Evolutionary conservation across 2,329 filamentous ascomycete species (phyloP).

Genomic region (Arthrobotrys conoides): DNA sequence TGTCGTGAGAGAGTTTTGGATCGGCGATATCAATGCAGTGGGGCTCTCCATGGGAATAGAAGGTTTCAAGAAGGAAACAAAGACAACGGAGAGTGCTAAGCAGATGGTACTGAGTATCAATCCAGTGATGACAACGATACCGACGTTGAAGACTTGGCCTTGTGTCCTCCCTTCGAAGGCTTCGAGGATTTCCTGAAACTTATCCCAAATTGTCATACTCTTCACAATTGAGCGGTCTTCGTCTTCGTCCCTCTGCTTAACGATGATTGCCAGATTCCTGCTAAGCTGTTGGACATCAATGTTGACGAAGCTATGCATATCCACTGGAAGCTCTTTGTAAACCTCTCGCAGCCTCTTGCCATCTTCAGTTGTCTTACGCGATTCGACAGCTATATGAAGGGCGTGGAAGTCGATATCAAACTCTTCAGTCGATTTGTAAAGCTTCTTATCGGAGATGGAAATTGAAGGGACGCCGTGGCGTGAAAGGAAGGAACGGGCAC

Average conservation of each 20-base stretch:
- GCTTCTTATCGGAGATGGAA: constrained; percentile 69
- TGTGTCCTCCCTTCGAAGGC: constrained; percentile 20
- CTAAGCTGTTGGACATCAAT: constrained; percentile 73
- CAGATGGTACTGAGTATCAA: constrained; percentile 40
- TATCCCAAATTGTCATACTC: constrained; percentile 28
- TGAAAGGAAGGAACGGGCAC: constrained; percentile 70
- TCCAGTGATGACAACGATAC: constrained; percentile 9
- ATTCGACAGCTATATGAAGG: constrained; percentile 70
- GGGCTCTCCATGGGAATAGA: background rate
- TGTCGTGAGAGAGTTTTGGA: constrained; percentile 24
- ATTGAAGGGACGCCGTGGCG: constrained; percentile 70
- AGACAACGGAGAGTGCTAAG: constrained; percentile 17
- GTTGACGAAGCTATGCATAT: constrained; percentile 70
- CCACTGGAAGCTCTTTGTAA: constrained; percentile 69
- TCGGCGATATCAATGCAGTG: constrained; percentile 4
- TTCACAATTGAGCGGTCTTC: constrained; percentile 18
- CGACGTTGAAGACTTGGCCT: constrained; percentile 17
- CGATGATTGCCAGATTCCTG: constrained; percentile 70
- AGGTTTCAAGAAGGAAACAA: constrained; percentile 34
- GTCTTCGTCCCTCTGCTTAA: constrained; percentile 48
- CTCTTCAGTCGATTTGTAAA: constrained; percentile 66
- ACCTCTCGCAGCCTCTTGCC: constrained; percentile 63
- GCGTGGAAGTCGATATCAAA: constrained; percentile 68
- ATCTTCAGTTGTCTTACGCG: constrained; percentile 63
- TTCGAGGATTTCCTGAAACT: constrained; percentile 28